phyloP scores from a whole-genome alignment of 768 basidiomycete species.

The Suillus hirtellus region DNA sequence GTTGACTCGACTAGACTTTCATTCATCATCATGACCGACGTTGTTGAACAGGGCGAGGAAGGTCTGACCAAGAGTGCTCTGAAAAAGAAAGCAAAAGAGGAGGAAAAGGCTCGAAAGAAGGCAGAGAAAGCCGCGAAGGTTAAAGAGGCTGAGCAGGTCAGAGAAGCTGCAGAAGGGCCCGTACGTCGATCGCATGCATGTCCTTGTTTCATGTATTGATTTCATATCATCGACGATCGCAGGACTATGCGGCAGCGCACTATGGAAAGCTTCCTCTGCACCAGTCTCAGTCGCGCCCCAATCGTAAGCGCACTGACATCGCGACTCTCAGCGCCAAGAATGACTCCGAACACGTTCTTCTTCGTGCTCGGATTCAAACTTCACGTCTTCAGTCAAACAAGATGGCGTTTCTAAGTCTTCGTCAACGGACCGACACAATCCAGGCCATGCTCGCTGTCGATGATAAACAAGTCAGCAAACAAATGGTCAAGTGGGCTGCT shows the following conservation, averaged over 20 bases:
- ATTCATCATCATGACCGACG: conserved; percentile 18
- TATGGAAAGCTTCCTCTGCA: conserved; percentile 90
- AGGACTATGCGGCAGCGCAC: conserved; percentile 78
- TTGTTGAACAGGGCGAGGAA: conserved; percentile 27
- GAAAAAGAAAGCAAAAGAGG: conserved; percentile 89
- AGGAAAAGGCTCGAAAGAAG: conserved; percentile 86
- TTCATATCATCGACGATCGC: background rate
- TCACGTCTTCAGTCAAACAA: conserved; percentile 92
- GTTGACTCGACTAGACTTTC: conserved; percentile 10
- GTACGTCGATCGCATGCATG: conserved; percentile 34
- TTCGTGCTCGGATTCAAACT: conserved; percentile 91
- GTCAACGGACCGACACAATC: conserved; percentile 84
- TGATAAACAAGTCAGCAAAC: conserved; percentile 83
- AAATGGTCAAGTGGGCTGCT: conserved; percentile 95
- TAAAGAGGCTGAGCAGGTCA: conserved; percentile 72
- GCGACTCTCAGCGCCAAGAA: conserved; percentile 56
- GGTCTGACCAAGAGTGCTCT: conserved; percentile 84
- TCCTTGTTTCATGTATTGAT: conserved; percentile 12
- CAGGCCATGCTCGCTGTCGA: conserved; percentile 80
- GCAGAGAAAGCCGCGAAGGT: conserved; percentile 84
- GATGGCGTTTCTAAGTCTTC: conserved; percentile 91
- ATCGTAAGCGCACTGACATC: conserved; percentile 64
- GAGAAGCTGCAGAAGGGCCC: conserved; percentile 61
- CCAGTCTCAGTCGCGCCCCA: conserved; percentile 81
- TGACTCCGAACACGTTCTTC: conserved; percentile 72